Conservation (phyloP, 495 filamentous ascomycete genomes). For the Chaetomidium leptoderma region DNA sequence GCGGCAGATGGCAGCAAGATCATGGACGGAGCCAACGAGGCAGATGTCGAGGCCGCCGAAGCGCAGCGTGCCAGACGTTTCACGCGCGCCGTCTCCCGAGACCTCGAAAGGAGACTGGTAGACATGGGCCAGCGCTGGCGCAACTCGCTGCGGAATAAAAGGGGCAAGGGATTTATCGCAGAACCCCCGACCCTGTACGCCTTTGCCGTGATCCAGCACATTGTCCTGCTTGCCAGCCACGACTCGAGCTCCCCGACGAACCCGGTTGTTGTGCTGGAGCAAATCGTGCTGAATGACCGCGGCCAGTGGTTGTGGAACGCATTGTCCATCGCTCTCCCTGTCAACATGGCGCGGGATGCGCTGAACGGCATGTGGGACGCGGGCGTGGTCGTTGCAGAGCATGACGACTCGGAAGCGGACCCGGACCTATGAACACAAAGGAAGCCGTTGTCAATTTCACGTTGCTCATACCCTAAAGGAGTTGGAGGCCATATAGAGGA, state of each 20-base stretch:
- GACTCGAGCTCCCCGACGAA: conserved; percentile 19
- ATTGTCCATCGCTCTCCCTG: conserved; percentile 29
- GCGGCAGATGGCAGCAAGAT: background rate
- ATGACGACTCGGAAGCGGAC: conserved; percentile 7
- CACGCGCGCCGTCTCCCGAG: conserved; percentile 13
- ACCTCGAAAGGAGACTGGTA: conserved; percentile 20
- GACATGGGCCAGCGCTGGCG: conserved; percentile 23
- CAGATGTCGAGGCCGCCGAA: background rate
- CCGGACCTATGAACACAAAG: conserved; percentile 23
- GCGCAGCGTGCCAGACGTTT: conserved; percentile 12
- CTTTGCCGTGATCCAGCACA: conserved; percentile 30
- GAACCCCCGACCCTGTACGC: conserved; percentile 28
- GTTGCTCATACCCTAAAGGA: too few species aligned
- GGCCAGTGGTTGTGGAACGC: conserved; percentile 35
- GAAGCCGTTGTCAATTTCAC: too few species aligned
- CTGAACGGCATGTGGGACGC: conserved; percentile 15
- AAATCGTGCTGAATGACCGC: conserved; percentile 24
- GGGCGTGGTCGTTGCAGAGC: background rate
- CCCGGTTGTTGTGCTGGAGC: conserved; percentile 23
- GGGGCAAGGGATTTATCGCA: conserved; percentile 3
- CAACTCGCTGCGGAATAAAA: conserved; percentile 7
- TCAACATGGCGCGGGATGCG: conserved; percentile 25
- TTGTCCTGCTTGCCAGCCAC: conserved; percentile 27
- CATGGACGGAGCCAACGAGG: background rate
- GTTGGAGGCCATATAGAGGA: too few species aligned